phyloP scores from a whole-genome alignment of 2,329 filamentous ascomycete species.

The Aspergillus bombycis region DNA sequence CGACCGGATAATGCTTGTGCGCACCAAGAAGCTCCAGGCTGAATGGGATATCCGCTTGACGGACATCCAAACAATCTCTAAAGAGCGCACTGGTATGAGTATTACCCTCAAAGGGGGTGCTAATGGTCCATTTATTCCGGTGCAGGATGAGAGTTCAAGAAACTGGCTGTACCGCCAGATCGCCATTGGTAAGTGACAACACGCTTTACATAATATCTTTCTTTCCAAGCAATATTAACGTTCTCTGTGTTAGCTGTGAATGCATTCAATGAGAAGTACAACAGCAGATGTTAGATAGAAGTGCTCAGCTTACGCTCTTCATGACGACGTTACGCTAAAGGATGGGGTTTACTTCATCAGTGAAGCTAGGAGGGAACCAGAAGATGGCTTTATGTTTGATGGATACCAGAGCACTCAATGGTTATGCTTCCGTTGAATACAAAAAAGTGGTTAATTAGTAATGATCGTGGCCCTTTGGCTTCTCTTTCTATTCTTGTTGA shows the following conservation, averaged over 20 bases:
- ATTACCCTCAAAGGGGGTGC: slow-evolving; percentile 85
- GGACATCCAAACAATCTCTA: slow-evolving; percentile 94
- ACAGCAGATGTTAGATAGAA: slow-evolving; percentile 32
- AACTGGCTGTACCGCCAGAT: slow-evolving; percentile 71
- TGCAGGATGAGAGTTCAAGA: slow-evolving; percentile 78
- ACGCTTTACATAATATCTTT: neutral
- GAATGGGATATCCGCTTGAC: slow-evolving; percentile 98
- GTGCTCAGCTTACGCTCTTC: neutral
- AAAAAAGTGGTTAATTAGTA: neutral
- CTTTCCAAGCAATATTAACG: slow-evolving; percentile 14
- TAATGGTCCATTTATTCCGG: slow-evolving; percentile 92
- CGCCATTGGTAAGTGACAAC: slow-evolving; percentile 53
- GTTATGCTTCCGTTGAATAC: neutral
- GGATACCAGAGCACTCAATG: neutral
- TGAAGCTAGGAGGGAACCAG: neutral
- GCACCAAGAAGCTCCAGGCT: slow-evolving; percentile 79
- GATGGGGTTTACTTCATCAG: neutral
- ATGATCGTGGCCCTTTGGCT: neutral
- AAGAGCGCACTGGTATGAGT: slow-evolving; percentile 92
- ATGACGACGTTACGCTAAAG: slow-evolving; percentile 15
- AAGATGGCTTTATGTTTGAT: neutral
- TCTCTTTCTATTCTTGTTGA: neutral
- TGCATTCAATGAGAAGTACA: slow-evolving; percentile 69
- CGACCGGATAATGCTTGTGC: slow-evolving; percentile 83
- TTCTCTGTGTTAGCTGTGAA: slow-evolving; percentile 56